Percentiles rank a stretch among this genome's conserved stretches.
These are phyloP conservation scores for Phytomonas serpens DNA, from an alignment of 208 protist species.

Conservation along the genomic window DNA sequence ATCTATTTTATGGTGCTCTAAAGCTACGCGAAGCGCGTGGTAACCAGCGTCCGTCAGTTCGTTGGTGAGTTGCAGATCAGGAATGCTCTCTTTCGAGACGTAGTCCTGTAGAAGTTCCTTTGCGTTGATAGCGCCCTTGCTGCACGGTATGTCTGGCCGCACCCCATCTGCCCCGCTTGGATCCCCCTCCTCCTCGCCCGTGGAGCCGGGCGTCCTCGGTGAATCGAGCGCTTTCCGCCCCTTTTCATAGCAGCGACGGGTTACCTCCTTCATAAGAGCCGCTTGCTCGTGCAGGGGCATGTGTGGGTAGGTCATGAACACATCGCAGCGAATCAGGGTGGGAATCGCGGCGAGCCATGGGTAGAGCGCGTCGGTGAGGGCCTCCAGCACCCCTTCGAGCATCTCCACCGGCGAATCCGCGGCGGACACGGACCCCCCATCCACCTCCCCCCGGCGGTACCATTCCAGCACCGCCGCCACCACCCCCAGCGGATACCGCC, in stretches of 20 bases:
- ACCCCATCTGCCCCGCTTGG: constrained; percentile 2
- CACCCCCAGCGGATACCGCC: constrained; percentile 49
- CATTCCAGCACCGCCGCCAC: constrained; percentile 24
- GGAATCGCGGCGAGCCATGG: constrained; percentile 23
- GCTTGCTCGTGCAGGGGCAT: constrained; percentile 28
- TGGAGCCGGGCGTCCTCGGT: background rate
- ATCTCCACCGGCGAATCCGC: background rate
- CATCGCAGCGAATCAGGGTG: constrained; percentile 53
- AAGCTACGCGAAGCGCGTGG: constrained; percentile 34
- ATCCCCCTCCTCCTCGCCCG: background rate
- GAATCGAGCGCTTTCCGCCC: background rate
- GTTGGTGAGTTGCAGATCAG: constrained; percentile 10
- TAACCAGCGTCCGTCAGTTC: constrained; percentile 20
- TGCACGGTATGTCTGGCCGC: background rate
- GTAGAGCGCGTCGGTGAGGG: constrained; percentile 20
- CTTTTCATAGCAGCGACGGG: constrained; percentile 9
- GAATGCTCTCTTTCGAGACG: background rate
- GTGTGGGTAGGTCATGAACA: constrained; percentile 55
- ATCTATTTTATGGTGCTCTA: constrained; percentile 58
- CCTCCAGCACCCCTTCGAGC: constrained; percentile 45
- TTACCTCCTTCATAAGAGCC: constrained; percentile 28
- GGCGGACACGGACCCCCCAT: constrained; percentile 3
- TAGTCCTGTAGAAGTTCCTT: constrained; percentile 18
- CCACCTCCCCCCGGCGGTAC: constrained; percentile 12
- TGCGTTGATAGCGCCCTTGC: background rate